phyloP scores from a whole-genome alignment of 768 basidiomycete genomes.

The Auricularia heimuer region DNA sequence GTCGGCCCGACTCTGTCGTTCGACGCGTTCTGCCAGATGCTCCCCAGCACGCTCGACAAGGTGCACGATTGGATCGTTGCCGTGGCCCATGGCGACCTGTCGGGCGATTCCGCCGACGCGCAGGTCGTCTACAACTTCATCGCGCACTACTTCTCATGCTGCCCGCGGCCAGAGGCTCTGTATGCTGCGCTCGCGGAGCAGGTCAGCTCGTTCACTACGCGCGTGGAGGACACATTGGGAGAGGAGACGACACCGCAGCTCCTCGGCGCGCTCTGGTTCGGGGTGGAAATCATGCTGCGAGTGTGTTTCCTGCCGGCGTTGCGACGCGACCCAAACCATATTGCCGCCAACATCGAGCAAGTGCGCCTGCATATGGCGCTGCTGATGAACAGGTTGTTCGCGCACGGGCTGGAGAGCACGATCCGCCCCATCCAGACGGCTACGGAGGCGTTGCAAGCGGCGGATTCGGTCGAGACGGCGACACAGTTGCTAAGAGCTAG shows the following conservation, averaged over 20 bases:
- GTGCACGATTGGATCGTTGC: constrained; percentile 37
- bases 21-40: constrained; percentile 29
- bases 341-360: background rate
- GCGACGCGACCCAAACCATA: background rate
- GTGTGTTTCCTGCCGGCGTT: background rate
- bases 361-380: constrained; percentile 14
- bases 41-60: constrained; percentile 32
- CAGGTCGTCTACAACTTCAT: background rate
- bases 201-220: background rate
- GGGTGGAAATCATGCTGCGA: constrained; percentile 12
- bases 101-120: background rate
- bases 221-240: background rate
- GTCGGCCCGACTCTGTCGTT: constrained; percentile 31
- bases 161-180: background rate
- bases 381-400: constrained; percentile 44
- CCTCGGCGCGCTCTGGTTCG: constrained; percentile 13
- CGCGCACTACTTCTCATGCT: background rate
- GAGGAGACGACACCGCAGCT: background rate
- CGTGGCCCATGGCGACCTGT: constrained; percentile 10
- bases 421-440: constrained; percentile 26
- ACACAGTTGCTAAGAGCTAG: constrained; percentile 15
- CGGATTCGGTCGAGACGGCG: constrained; percentile 10
- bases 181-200: background rate
- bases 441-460: no score
- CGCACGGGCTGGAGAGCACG: constrained; percentile 39